Evolutionary conservation across 1,284 basidiomycete genomes (phyloP).

Genomic region (Termitomyces sp.): DNA sequence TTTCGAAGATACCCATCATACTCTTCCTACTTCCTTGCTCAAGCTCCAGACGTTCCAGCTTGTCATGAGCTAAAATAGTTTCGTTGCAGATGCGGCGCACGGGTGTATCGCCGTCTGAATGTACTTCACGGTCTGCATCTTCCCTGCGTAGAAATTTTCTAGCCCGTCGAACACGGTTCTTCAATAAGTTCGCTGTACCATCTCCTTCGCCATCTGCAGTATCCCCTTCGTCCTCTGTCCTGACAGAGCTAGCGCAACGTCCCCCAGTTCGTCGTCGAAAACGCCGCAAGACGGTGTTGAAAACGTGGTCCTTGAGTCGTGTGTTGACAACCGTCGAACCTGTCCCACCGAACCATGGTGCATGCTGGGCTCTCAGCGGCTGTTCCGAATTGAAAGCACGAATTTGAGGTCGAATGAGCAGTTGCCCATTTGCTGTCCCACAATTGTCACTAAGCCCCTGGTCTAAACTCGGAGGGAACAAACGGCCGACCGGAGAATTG

Average conservation of each 20-base stretch:
- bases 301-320: conserved; percentile 89
- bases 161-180: conserved; percentile 24
- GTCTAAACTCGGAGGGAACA: conserved; percentile 23
- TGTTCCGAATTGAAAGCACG: conserved; percentile 36
- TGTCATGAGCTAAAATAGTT: conserved; percentile 37
- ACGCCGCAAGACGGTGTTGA: conserved; percentile 76
- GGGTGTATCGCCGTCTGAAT: conserved; percentile 27
- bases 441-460: conserved; percentile 13
- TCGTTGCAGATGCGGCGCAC: conserved; percentile 65
- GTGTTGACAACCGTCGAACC: conserved; percentile 92
- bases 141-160: conserved; percentile 33
- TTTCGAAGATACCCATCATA: conserved; percentile 39
- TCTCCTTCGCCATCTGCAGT: conserved; percentile 30
- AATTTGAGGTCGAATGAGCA: conserved; percentile 29
- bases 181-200: conserved; percentile 17
- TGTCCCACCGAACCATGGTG: conserved; percentile 73
- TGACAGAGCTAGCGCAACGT: conserved; percentile 41
- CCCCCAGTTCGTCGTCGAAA: conserved; percentile 51
- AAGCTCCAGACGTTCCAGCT: conserved; percentile 23
- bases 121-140: conserved; percentile 33
- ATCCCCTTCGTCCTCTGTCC: conserved; percentile 45
- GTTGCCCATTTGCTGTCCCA: conserved; percentile 29
- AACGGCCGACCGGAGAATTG: conserved; percentile 38
- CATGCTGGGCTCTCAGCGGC: conserved; percentile 25
- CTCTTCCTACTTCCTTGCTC: conserved; percentile 25